A percentile compares a stretch with the other conserved stretches of the same genome.
Evolutionary conservation across 495 filamentous ascomycete genomes (phyloP).

Genomic region (Physcia stellaris): DNA sequence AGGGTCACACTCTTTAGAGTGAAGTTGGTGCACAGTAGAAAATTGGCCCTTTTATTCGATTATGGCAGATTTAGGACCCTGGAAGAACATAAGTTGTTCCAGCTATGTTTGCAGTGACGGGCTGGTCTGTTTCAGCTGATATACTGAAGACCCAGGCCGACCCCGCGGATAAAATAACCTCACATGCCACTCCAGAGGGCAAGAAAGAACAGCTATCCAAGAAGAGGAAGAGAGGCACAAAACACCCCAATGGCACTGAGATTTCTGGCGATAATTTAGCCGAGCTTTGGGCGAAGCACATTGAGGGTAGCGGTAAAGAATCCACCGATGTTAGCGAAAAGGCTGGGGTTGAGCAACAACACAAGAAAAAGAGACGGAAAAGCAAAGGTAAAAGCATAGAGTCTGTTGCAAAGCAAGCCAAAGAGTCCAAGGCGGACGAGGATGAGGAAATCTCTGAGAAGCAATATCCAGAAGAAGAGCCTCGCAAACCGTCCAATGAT

Average conservation of each 20-base stretch:
- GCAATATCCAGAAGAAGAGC: conserved; percentile 15
- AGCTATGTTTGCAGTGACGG: conserved; percentile 83
- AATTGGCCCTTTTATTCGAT: too few relatives aligned
- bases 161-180: conserved; percentile 10
- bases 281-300: conserved; percentile 62
- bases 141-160: conserved; percentile 56
- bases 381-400: conserved; percentile 7
- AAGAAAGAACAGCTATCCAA: conserved; percentile 25
- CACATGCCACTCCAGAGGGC: conserved; percentile 15
- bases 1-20: too few relatives aligned
- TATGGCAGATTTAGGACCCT: too few relatives aligned
- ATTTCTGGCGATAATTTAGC: conserved; percentile 61
- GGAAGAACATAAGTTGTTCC: too few relatives aligned
- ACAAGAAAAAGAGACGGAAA: conserved; percentile 30
- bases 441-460: conserved; percentile 1
- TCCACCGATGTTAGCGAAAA: conserved; percentile 2
- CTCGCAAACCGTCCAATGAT: conserved; percentile 17
- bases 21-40: too few relatives aligned
- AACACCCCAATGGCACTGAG: conserved; percentile 27
- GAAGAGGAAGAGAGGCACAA: conserved; percentile 39
- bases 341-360: conserved; percentile 24
- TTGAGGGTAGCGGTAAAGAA: conserved; percentile 40
- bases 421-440: conserved; percentile 9
- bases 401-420: not conserved
- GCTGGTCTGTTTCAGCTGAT: conserved; percentile 66